Evolutionary conservation across 1,284 basidiomycete genomes (phyloP).

Genomic region (Fomitopsis pinicola): DNA sequence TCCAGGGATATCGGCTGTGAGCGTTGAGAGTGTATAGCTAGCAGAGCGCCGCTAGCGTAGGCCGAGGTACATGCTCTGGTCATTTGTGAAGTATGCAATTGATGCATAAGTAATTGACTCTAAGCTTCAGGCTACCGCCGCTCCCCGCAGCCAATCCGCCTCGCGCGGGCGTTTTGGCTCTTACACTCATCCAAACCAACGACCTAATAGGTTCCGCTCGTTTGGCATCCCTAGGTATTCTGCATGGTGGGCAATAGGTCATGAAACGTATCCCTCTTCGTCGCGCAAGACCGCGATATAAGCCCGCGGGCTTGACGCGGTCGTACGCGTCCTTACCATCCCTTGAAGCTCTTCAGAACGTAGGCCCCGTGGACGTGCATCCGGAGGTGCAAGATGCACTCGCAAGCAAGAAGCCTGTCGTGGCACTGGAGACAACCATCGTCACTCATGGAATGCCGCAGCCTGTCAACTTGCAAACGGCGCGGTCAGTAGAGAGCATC

Average conservation of each 20-base stretch:
- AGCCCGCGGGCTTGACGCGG: background rate
- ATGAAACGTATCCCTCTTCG: background rate
- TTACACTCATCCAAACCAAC: no score
- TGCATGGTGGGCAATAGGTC: background rate
- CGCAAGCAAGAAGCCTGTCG: slow-evolving; percentile 50
- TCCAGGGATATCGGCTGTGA: background rate
- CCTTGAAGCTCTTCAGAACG: slow-evolving; percentile 12
- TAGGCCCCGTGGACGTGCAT: slow-evolving; percentile 55
- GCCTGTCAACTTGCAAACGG: slow-evolving; percentile 75
- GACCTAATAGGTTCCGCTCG: no score
- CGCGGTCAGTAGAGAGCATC: slow-evolving; percentile 71
- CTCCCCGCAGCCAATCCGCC: no score
- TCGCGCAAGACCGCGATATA: background rate
- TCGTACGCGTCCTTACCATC: background rate
- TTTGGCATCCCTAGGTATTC: background rate
- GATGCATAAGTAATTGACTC: no score
- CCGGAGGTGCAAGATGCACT: slow-evolving; percentile 81
- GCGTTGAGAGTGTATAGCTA: no score
- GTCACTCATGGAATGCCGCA: slow-evolving; percentile 90
- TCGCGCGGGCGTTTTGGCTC: no score
- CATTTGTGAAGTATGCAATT: no score
- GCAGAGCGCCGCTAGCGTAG: no score
- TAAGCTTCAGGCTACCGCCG: no score
- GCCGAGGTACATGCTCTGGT: no score
- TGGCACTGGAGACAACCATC: slow-evolving; percentile 85